Percentiles rank a stretch among this genome's conserved stretches.
Conservation (phyloP, 2,329 filamentous ascomycete species). For the Fusarium tricinctum region DNA sequence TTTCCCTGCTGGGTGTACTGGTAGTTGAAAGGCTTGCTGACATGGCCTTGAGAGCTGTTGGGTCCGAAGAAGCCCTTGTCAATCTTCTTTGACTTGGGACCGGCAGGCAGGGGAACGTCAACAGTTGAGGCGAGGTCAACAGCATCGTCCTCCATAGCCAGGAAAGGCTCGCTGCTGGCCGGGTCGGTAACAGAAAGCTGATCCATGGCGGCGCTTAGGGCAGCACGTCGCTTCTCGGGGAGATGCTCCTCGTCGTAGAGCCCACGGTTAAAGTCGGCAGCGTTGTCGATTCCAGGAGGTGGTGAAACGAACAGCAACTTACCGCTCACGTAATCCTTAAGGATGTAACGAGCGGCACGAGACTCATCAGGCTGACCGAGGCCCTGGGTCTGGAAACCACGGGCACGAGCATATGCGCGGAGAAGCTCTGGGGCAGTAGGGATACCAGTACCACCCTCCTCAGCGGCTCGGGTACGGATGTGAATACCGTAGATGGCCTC, state of each 20-base stretch:
- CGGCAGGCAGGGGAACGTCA: conserved; percentile 69
- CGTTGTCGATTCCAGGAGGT: conserved; percentile 80
- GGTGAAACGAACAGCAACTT: conserved; percentile 94
- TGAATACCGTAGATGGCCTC: conserved; percentile 95
- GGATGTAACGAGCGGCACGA: conserved; percentile 85
- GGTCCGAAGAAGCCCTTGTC: conserved; percentile 92
- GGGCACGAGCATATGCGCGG: conserved; percentile 85
- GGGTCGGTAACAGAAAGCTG: conserved; percentile 58
- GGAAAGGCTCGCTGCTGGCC: conserved; percentile 42
- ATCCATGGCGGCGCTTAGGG: conserved; percentile 67
- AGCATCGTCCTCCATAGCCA: conserved; percentile 52
- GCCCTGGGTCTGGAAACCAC: conserved; percentile 92
- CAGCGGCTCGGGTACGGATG: conserved; percentile 82
- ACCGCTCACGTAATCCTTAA: conserved; percentile 98
- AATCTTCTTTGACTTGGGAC: conserved; percentile 80
- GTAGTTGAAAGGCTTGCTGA: conserved; percentile 88
- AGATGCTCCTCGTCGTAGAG: conserved; percentile 88
- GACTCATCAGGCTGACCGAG: conserved; percentile 94
- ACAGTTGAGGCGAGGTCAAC: conserved; percentile 55
- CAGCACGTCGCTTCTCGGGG: conserved; percentile 82
- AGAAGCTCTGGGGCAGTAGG: conserved; percentile 90
- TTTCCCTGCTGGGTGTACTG: conserved; percentile 86
- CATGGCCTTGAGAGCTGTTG: conserved; percentile 72
- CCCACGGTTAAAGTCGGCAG: conserved; percentile 85
- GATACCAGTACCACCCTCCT: conserved; percentile 92